Evolutionary conservation across 192 early-diverging fungal genomes (phyloP).

Genomic region (Rhizoclosmatium globosum): DNA sequence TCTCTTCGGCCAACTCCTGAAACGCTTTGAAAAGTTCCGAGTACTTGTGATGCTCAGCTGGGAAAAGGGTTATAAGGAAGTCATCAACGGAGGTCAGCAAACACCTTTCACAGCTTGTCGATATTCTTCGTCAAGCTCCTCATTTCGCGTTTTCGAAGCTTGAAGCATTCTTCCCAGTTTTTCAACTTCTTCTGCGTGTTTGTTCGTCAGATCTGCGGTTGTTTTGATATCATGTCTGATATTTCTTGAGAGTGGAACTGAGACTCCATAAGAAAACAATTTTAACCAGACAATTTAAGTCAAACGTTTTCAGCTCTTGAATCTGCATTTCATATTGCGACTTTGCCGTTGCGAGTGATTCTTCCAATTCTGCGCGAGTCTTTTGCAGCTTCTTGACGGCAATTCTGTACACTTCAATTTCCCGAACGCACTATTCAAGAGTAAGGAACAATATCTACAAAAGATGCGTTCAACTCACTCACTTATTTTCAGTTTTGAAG

Average conservation of each 20-base stretch:
- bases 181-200: slow-evolving; percentile 47
- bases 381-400: slow-evolving; percentile 49
- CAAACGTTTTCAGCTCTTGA: slow-evolving; percentile 39
- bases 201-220: slow-evolving; percentile 22
- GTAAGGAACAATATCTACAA: not conserved
- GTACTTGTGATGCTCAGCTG: slow-evolving; percentile 44
- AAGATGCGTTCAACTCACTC: not conserved
- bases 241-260: slow-evolving; percentile 41
- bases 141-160: slow-evolving; percentile 38
- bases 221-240: slow-evolving; percentile 24
- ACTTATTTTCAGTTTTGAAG: not conserved
- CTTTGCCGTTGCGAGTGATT: slow-evolving; percentile 18
- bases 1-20: slow-evolving; percentile 41
- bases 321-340: slow-evolving; percentile 37
- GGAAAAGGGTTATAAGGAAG: not conserved
- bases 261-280: not conserved
- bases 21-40: slow-evolving; percentile 37
- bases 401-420: slow-evolving; percentile 44
- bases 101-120: slow-evolving; percentile 45
- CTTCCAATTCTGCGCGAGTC: slow-evolving; percentile 28
- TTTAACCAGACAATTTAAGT: slow-evolving; percentile 6
- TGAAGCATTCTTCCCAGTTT: slow-evolving; percentile 29
- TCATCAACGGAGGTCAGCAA: not conserved
- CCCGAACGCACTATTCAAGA: slow-evolving; percentile 7
- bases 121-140: slow-evolving; percentile 54